Conservation (phyloP, 495 filamentous ascomycete genomes). For the Aspergillus sclerotioniger region DNA sequence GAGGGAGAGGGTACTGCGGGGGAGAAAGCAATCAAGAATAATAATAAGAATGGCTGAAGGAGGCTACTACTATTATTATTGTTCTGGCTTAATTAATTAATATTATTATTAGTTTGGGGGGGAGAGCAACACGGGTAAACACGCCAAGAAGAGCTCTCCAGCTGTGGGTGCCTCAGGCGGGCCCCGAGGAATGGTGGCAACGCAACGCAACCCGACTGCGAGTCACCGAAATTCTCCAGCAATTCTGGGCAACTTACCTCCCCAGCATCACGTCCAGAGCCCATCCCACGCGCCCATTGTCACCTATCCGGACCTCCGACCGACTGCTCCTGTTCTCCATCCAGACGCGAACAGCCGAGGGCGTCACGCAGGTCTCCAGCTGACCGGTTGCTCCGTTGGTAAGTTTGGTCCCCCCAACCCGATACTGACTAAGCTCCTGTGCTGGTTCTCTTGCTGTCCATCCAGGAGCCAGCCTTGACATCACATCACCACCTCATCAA, state of each 20-base stretch:
- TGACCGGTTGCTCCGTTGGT: conserved; percentile 19
- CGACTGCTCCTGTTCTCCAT: background rate
- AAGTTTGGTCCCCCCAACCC: conserved; percentile 21
- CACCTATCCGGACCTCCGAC: no score
- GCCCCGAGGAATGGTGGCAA: conserved; percentile 2
- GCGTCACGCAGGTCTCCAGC: conserved; percentile 13
- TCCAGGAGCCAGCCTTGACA: conserved; percentile 40
- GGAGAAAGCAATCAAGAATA: background rate
- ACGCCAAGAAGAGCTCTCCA: conserved; percentile 14
- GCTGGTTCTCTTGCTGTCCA: conserved; percentile 37
- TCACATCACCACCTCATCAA: conserved; percentile 49
- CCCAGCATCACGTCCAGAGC: background rate
- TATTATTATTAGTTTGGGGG: background rate
- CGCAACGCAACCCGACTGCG: conserved; percentile 3
- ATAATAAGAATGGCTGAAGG: background rate
- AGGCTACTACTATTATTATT: background rate
- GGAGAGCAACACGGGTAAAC: conserved; percentile 1
- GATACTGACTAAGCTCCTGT: conserved; percentile 42
- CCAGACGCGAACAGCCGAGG: no score
- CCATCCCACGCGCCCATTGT: background rate
- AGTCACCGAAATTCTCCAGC: background rate
- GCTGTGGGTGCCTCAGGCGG: conserved; percentile 27
- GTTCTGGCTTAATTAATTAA: background rate
- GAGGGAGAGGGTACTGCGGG: background rate
- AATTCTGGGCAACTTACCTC: background rate